Evolutionary conservation across 2,329 filamentous ascomycete species (phyloP).

Genomic region (Cladosporium sp.): DNA sequence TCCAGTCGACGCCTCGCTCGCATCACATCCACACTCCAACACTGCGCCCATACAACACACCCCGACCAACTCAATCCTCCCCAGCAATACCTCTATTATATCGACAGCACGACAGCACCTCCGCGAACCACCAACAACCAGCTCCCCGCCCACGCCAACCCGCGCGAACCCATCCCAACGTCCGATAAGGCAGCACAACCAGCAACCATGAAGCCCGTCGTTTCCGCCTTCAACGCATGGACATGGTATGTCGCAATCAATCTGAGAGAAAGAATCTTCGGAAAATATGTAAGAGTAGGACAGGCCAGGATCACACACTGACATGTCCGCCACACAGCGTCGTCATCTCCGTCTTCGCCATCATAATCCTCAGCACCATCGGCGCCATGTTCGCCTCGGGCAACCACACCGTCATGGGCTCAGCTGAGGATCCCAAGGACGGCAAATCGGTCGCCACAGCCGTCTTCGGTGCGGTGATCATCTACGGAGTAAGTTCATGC

Average conservation of each 20-base stretch:
- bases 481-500: slow-evolving; percentile 74
- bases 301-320: slow-evolving; percentile 20
- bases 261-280: not conserved
- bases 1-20: not conserved
- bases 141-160: not conserved
- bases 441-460: slow-evolving; percentile 78
- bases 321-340: slow-evolving; percentile 57
- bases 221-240: slow-evolving; percentile 91
- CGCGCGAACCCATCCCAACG: slow-evolving; percentile 8
- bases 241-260: slow-evolving; percentile 69
- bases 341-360: slow-evolving; percentile 65
- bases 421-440: slow-evolving; percentile 62
- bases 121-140: not conserved
- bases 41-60: not conserved
- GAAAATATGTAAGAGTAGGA: not conserved
- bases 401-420: slow-evolving; percentile 82
- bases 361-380: slow-evolving; percentile 65
- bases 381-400: slow-evolving; percentile 72
- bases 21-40: not conserved
- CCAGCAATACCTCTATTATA: not conserved
- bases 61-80: not conserved
- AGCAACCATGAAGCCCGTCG: slow-evolving; percentile 84
- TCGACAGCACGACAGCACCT: not conserved
- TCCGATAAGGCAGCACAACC: slow-evolving; percentile 20
- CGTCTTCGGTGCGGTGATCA: slow-evolving; percentile 82